Conservation (phyloP, 768 basidiomycete genomes). For the Mycena galopus region DNA sequence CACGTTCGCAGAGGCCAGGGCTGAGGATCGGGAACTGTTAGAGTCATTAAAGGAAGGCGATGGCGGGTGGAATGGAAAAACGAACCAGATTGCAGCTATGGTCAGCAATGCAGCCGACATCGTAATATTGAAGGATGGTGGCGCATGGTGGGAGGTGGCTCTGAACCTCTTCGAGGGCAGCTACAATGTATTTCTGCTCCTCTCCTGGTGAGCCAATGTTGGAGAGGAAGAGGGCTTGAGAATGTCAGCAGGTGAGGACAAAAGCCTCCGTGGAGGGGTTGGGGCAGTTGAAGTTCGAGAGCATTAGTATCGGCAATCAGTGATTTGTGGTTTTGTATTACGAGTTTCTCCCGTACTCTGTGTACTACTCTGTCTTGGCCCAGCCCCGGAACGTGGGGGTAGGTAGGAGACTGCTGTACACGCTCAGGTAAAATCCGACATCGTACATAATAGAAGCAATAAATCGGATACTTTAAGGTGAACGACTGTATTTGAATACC, state of each 20-base stretch:
- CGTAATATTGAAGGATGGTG: slow-evolving; percentile 46
- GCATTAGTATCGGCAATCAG: too few relatives aligned
- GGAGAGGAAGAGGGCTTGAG: slow-evolving; percentile 45
- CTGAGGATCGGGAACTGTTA: slow-evolving; percentile 19
- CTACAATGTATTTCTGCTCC: slow-evolving; percentile 53
- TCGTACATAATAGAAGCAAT: too few relatives aligned
- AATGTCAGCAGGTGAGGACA: slow-evolving; percentile 53
- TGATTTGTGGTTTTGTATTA: too few relatives aligned
- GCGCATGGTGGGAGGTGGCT: slow-evolving; percentile 42
- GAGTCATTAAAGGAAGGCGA: not conserved
- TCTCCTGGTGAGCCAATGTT: slow-evolving; percentile 57
- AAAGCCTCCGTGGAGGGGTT: too few relatives aligned
- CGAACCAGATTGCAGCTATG: slow-evolving; percentile 37
- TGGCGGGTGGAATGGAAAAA: not conserved
- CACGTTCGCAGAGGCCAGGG: slow-evolving; percentile 26
- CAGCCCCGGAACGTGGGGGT: too few relatives aligned
- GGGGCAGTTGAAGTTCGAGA: too few relatives aligned
- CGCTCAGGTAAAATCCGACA: too few relatives aligned
- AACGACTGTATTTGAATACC: too few relatives aligned
- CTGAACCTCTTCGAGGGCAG: slow-evolving; percentile 48
- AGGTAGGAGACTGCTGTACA: too few relatives aligned
- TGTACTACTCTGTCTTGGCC: too few relatives aligned
- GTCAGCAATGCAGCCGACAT: slow-evolving; percentile 51
- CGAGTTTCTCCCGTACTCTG: too few relatives aligned
- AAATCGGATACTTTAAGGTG: too few relatives aligned